Evolutionary conservation across 768 basidiomycete genomes (phyloP), one percentile per base, ranked within the genome.

Genomic region (Leccinum pellstonianum): DNA sequence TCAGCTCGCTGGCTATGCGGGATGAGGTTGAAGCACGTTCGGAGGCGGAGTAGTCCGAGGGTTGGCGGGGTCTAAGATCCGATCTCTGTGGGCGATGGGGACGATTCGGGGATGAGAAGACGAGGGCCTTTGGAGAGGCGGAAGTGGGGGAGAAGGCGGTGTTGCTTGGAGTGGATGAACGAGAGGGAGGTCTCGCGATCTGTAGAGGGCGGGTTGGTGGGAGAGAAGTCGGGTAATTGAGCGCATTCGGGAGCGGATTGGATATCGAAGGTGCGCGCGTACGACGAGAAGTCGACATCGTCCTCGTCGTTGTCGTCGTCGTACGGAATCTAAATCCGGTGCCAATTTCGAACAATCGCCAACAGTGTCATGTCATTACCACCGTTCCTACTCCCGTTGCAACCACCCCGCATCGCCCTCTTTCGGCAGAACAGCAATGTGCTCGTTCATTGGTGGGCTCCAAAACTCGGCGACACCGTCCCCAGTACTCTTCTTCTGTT

Each of bases 21-120:
- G 81, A 82, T 33, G 80, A 79, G 5, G 74, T 72, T 15, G 82
- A 84, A 38, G 74, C 71, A 21, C 77, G 76, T 60, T 86, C 85
- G 47, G 82, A 81, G 31, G 68, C 73, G 47, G 82, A 80, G 62
- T 83, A 76, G 52, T 87, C 85, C 21, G 84, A 81, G 55, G 74
- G 71, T 57, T 77, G 74, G 35, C 86, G 80, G 55, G 76, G 77
- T 69, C 88, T 80, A 43, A 86, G 73, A 52, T 88, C 88, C 14
- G 88, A 90, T 68, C 87, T 77, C 68, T 84, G 83, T 14, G 88
- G 88, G 51, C 88, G 82, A 53, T 81, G 77, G 17, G 88, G 87
- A 17, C 82, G 83, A 61, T 76, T 74, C 10, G 80, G 75, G 14
- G 79, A 74, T 48, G 79, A 72, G 58, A 77, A 77, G 37, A 75